These are phyloP conservation scores for Patellaria atrata DNA, from an alignment of 495 filamentous ascomycete species.

Conservation along the genomic window DNA sequence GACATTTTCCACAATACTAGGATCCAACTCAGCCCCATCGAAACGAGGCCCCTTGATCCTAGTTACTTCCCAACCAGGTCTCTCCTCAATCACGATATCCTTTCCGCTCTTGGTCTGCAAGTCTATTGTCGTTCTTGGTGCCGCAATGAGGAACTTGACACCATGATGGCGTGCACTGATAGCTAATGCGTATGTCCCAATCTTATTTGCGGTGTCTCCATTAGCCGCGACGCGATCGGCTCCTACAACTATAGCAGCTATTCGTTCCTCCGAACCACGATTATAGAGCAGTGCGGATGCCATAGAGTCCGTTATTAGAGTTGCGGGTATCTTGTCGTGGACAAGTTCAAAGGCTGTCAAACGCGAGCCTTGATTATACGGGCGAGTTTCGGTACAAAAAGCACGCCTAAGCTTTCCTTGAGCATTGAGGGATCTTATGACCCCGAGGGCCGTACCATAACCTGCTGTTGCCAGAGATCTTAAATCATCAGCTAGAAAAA, in stretches of 20 bases:
- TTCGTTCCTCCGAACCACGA: slow-evolving; percentile 37
- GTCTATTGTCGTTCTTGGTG: slow-evolving; percentile 89
- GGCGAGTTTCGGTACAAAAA: slow-evolving; percentile 92
- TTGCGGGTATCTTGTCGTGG: slow-evolving; percentile 84
- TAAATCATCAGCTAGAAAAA: slow-evolving; percentile 14
- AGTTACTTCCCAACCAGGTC: slow-evolving; percentile 62
- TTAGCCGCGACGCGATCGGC: slow-evolving; percentile 92
- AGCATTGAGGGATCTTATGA: slow-evolving; percentile 70
- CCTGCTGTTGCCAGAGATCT: slow-evolving; percentile 90
- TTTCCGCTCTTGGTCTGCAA: slow-evolving; percentile 57
- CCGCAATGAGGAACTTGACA: slow-evolving; percentile 88
- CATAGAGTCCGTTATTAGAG: slow-evolving; percentile 94
- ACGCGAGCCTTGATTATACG: slow-evolving; percentile 94
- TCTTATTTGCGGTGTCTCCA: slow-evolving; percentile 97
- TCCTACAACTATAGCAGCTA: slow-evolving; percentile 81
- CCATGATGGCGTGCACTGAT: slow-evolving; percentile 74
- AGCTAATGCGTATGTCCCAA: slow-evolving; percentile 86
- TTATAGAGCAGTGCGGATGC: slow-evolving; percentile 61
- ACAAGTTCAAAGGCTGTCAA: slow-evolving; percentile 92
- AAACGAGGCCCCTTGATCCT: slow-evolving; percentile 55
- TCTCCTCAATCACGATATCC: slow-evolving; percentile 79
- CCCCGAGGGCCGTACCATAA: slow-evolving; percentile 88
- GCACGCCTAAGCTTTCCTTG: slow-evolving; percentile 53
- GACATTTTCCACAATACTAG: slow-evolving; percentile 46
- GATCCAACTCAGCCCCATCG: slow-evolving; percentile 32